phyloP scores from a whole-genome alignment of 2,329 filamentous ascomycete species.

The Stagonosporopsis vannaccii region DNA sequence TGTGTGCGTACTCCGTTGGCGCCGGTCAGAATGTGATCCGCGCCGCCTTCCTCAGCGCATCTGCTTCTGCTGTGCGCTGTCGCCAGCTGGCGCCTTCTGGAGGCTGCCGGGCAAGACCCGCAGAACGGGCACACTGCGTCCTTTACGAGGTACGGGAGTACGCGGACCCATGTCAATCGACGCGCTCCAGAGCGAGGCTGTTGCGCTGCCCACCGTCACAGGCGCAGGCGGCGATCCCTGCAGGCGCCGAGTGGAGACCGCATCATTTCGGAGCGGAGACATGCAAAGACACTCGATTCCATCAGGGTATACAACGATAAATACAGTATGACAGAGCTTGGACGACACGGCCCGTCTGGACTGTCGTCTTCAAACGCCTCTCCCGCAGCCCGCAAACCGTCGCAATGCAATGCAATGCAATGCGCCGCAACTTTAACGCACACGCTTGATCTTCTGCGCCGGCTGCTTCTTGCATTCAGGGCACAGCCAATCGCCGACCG shows the following conservation, averaged over 20 bases:
- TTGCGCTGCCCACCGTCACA: constrained; percentile 9
- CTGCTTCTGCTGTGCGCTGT: background rate
- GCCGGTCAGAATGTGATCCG: background rate
- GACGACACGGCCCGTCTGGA: constrained; percentile 4
- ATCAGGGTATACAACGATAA: constrained; percentile 16
- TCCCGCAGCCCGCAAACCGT: constrained; percentile 16
- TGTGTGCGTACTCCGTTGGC: background rate
- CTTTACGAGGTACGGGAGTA: background rate
- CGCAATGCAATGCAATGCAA: background rate
- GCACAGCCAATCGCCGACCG: constrained; percentile 60
- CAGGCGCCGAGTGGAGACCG: constrained; percentile 7
- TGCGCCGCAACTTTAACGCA: constrained; percentile 31
- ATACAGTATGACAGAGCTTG: background rate
- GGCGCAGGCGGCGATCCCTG: constrained; percentile 13
- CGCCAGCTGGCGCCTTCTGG: background rate
- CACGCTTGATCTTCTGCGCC: constrained; percentile 51
- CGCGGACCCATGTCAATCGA: constrained; percentile 12
- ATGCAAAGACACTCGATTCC: constrained; percentile 3
- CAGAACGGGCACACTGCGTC: background rate
- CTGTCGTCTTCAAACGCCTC: constrained; percentile 22
- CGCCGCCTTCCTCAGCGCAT: background rate
- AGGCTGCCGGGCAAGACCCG: background rate
- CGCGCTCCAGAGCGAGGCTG: constrained; percentile 15
- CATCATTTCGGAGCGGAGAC: constrained; percentile 1
- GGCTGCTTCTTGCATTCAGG: constrained; percentile 52